Evolutionary conservation across 495 filamentous ascomycete genomes (phyloP), one percentile per base, ranked within the genome.

Genomic region (Bathelium albidoporum): DNA sequence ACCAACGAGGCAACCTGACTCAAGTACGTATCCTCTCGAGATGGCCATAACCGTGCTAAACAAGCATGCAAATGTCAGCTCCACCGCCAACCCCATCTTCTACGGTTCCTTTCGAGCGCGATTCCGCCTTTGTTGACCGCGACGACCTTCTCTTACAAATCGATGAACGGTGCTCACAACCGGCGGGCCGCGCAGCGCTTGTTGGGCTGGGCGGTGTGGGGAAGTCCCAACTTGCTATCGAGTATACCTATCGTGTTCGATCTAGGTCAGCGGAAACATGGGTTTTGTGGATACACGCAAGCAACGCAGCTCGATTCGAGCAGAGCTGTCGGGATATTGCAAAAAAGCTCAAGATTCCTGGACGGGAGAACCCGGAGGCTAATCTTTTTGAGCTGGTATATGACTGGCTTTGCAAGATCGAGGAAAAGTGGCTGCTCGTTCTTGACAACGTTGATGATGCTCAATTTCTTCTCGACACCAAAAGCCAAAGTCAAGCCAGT

Each of bases 181-280:
- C 58, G 18, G 59, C 55, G 59, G 64, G 59, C 26, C 22, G 11
- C 39, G 59, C 16, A 31, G 59, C 45, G 60, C 55, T 59, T 62
- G 72, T 7, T 77, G 69, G 72, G 69, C 65, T 32, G 31, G 68
- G 2, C 26, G 62, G 16, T 59, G 26, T 26, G 64, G 63, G 0
- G 0, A 84, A 83, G 61, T 80, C 81, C 0, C 80, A 81, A 61
- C 65, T 85, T 20, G 76, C 74, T 0, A 60, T 85, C 10, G 76
- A 80, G 59, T 62, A 81, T 43, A 74, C 75, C 0, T 79, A 79
- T 63, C 72, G 73, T 62, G 61, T 71, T 2, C 72, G 68, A 64
- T 73, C 76, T 11, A 55, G 66, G n/a, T 58, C 74, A 3, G 65
- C 73, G 1, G 72, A 77, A 0, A 80, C 71, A 53, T 78, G 79